Base-by-base conservation (phyloP, 306 rosid genomes). In the Lotus japonicus region DNA sequence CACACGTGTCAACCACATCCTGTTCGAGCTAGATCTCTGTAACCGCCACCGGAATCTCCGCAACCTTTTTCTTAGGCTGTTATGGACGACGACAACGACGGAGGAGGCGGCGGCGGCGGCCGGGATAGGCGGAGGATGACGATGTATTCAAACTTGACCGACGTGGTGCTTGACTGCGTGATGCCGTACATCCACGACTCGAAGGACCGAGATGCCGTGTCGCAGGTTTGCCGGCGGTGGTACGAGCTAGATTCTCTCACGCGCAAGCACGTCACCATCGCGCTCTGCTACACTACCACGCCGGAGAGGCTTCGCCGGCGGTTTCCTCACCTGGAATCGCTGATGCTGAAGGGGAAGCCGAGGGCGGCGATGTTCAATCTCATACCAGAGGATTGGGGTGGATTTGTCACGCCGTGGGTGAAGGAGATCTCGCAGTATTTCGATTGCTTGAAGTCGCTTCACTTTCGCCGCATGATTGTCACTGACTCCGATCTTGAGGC, bases 341-440 rank as follows among this genome's bases (percentile, higher is more conserved):
- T 94, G 79, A 79, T 81, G 43, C 75, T 94, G 65, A 94, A 94
- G 33, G 99, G 97, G 6, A 94, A 94, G 80, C 99, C 99, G 1
- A 78, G 99, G 21, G 97, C 99, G 2, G 96, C 99, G 4, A 90
- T 90, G 97, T 90, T 94, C 79, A 94, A 94, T 77, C 74, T 94
- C 58, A 94, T 94, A 43, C 97, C 96, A 1, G 99, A 94, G 82
- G 86, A 94, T 63, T 94, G 99, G 99, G 99, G 99, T 46, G 99
- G 99, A 0, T 85, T 63, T 14, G 97, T 94, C 0, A 85, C 87
- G 4, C 97, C 97, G 0, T 94, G 99, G 99, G 88, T 94, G 1
- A 58, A 0, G 16, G 97, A 84, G 84, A 90, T 94, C 63, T 78
- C 86, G 0, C 68, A 38, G 12, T 77, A 85, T 63, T 90, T 88